Evolutionary conservation across 2,329 filamentous ascomycete genomes (phyloP).

Genomic region (Helotiales sp.): DNA sequence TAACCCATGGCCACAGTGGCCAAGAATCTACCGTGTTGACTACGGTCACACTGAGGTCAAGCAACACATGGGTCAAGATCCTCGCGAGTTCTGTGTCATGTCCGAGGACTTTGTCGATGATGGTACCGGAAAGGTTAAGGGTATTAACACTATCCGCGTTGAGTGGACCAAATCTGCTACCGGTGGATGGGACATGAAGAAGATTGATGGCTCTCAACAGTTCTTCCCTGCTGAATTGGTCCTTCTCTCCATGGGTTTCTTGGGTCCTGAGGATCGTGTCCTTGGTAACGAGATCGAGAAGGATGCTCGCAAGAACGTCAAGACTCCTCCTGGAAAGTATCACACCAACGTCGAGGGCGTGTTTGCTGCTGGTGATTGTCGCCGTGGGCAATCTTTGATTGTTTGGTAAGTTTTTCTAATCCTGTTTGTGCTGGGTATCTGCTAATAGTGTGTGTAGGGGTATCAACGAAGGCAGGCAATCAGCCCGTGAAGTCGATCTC

Average conservation of each 20-base stretch:
- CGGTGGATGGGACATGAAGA: constrained; percentile 98
- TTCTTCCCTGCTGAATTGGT: constrained; percentile 97
- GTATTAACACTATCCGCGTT: constrained; percentile 92
- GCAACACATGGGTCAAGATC: constrained; percentile 93
- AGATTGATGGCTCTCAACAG: constrained; percentile 87
- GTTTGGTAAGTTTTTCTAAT: constrained; percentile 71
- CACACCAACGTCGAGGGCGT: constrained; percentile 84
- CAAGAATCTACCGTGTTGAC: constrained; percentile 96
- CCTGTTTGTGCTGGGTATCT: background rate
- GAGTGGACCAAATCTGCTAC: constrained; percentile 91
- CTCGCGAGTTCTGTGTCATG: constrained; percentile 97
- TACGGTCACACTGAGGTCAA: constrained; percentile 96
- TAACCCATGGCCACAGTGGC: constrained; percentile 99
- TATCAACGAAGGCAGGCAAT: constrained; percentile 95
- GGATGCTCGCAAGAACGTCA: constrained; percentile 92
- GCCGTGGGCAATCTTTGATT: constrained; percentile 91
- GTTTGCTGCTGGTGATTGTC: constrained; percentile 93
- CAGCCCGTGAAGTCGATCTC: constrained; percentile 86
- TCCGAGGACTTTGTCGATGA: constrained; percentile 95
- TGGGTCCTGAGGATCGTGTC: constrained; percentile 87
- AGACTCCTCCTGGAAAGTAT: constrained; percentile 87
- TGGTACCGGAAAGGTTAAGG: constrained; percentile 83
- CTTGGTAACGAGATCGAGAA: constrained; percentile 88
- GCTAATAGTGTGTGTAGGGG: constrained; percentile 60
- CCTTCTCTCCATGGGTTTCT: constrained; percentile 94